Conservation (phyloP, 179 eudicot genomes). For the Sideroxylon spinosum region DNA sequence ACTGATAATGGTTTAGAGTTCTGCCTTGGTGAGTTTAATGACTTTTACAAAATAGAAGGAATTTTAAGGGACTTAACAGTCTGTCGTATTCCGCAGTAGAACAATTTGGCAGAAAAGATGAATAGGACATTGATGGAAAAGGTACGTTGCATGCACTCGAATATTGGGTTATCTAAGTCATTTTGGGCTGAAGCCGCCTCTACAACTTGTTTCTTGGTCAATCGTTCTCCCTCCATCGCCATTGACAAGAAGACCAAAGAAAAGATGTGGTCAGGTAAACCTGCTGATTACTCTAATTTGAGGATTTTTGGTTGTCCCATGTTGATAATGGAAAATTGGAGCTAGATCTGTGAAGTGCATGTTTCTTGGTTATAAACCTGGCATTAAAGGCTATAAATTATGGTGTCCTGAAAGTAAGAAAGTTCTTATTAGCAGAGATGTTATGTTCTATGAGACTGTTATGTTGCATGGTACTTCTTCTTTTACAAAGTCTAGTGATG, state of each 20-base stretch:
- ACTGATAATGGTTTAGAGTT: slow-evolving; percentile 12
- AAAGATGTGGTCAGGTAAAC: not conserved
- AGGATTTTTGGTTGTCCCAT: not conserved
- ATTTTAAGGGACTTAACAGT: not conserved
- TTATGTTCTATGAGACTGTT: not conserved
- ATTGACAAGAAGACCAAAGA: not conserved
- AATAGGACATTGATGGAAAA: not conserved
- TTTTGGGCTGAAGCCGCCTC: not conserved
- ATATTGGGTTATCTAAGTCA: not conserved
- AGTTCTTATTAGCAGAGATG: not conserved
- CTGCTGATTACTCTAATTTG: not conserved
- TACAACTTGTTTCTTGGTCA: not conserved
- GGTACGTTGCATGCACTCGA: not conserved
- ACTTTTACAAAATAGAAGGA: not conserved
- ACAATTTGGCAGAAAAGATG: not conserved
- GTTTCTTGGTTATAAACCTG: not conserved
- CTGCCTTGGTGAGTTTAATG: not conserved
- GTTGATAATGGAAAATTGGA: not conserved
- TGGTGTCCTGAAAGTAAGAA: not conserved
- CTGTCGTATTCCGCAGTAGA: not conserved
- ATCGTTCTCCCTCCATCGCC: not conserved
- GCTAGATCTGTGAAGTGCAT: not conserved
- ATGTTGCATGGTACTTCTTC: not conserved
- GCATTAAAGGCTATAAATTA: not conserved
- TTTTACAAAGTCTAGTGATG: too few relatives aligned